Evolutionary conservation across 1,284 basidiomycete species (phyloP), one percentile per base, ranked within the genome.

Genomic region (Cystobasidium sp.): DNA sequence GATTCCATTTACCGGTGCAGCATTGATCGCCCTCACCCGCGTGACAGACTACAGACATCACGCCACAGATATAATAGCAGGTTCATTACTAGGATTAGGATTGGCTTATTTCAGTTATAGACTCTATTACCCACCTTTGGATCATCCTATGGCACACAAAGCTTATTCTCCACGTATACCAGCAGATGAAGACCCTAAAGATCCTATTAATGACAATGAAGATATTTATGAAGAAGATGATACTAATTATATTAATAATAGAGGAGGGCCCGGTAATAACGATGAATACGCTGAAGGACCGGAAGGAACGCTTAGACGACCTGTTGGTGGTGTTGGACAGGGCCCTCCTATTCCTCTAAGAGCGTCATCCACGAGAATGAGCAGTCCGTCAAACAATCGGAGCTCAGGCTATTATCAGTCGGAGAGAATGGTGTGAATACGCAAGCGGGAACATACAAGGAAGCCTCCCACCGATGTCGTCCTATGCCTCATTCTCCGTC

Each of bases 11-110:
- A 83, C 89, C 44, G 93, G 86, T 16, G 94, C 93, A 2, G 85
- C 89, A 0, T 86, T 97, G 52, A 92, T 98, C 37, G 94, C 94
- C 2, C 90, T 97, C 74, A 80, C 78, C 10, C 75, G 84, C 12
- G 81, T 82, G 7, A 83, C 83, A 83, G 83, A 84, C 75, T 83
- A 84, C 76, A 77, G 84, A 0, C 84, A 84, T 68, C 84, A 84
- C 68, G 80, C 83, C 0, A 82, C 83, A 6, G 82, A 79, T 41
- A 80, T 84, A 14, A 78, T 84, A 16, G 81, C 83, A 0, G 83
- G 84, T 1, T 77, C 75, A 0, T 55, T 84, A 4, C 76, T 84
- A 18, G 84, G 84, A 2, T 43, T 80, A 3, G 31, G 76, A 1
- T 74, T 83, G 10, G 80, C 82, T 0, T 76, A 79, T 10, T 56